Conservation (phyloP, 2,329 filamentous ascomycete species). For the Tolypocladium inflatum region DNA sequence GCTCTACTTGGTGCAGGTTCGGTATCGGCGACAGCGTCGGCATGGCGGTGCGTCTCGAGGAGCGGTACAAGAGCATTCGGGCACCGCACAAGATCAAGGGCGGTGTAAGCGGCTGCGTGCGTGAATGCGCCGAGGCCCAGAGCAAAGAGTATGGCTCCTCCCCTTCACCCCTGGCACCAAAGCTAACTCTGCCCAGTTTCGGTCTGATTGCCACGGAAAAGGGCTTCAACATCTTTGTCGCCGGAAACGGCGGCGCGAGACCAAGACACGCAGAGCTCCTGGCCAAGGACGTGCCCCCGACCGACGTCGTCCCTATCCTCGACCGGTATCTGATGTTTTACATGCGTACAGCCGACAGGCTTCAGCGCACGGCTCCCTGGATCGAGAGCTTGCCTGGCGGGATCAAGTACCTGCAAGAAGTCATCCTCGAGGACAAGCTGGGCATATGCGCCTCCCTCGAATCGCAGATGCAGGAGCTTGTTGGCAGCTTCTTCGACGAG, state of each 20-base stretch:
- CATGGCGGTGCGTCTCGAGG: constrained; percentile 79
- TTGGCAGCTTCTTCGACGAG: constrained; percentile 80
- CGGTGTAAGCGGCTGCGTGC: constrained; percentile 82
- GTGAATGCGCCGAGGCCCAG: constrained; percentile 86
- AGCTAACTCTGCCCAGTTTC: constrained; percentile 42
- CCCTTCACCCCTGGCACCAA: neutral
- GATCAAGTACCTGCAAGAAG: constrained; percentile 71
- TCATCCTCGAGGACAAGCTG: constrained; percentile 76
- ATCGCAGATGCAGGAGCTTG: constrained; percentile 77
- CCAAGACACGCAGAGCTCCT: constrained; percentile 75
- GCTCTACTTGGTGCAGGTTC: constrained; percentile 83
- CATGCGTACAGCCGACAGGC: constrained; percentile 82
- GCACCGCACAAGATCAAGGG: constrained; percentile 86
- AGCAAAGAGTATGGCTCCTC: constrained; percentile 66
- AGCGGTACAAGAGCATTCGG: constrained; percentile 88
- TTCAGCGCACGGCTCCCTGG: constrained; percentile 85
- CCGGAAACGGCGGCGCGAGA: constrained; percentile 80
- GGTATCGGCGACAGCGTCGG: constrained; percentile 86
- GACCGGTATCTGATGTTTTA: constrained; percentile 92
- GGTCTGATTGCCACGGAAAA: constrained; percentile 88
- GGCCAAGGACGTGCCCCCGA: constrained; percentile 75
- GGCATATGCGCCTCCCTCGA: constrained; percentile 79
- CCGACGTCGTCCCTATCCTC: constrained; percentile 73
- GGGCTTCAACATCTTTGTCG: constrained; percentile 88
- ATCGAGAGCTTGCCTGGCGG: constrained; percentile 76